phyloP scores from a whole-genome alignment of 2,329 filamentous ascomycete genomes.

The Curvularia sp. region DNA sequence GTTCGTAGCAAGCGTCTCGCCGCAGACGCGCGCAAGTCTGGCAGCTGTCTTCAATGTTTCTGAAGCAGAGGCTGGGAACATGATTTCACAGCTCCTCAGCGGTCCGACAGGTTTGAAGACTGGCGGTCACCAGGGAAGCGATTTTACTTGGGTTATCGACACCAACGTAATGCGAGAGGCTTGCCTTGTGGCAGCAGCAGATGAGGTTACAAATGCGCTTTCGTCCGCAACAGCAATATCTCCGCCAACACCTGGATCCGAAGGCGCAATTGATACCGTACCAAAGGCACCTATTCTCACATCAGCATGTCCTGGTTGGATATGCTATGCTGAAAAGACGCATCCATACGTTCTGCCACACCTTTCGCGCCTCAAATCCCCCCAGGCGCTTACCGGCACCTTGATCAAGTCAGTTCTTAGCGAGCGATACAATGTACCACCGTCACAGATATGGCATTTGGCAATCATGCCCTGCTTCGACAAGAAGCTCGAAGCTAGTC shows the following conservation, averaged over 20 bases:
- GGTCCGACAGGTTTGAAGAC: constrained; percentile 72
- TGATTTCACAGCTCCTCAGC: constrained; percentile 81
- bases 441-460: constrained; percentile 88
- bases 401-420: constrained; percentile 87
- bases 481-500: constrained; percentile 96
- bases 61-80: constrained; percentile 75
- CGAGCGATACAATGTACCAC: constrained; percentile 72
- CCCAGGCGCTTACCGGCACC: constrained; percentile 89
- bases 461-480: constrained; percentile 99
- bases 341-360: constrained; percentile 93
- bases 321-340: constrained; percentile 98
- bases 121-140: constrained; percentile 75
- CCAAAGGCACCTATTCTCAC: constrained; percentile 74
- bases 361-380: constrained; percentile 88
- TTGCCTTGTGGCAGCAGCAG: constrained; percentile 70
- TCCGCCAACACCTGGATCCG: constrained; percentile 33
- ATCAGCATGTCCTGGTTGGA: constrained; percentile 95
- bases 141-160: constrained; percentile 89
- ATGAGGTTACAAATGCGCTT: constrained; percentile 54
- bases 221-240: constrained; percentile 35
- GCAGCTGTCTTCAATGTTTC: constrained; percentile 82
- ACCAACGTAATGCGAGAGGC: constrained; percentile 84
- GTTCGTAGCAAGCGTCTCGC: constrained; percentile 91
- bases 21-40: constrained; percentile 86
- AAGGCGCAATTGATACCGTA: constrained; percentile 53